Percentiles rank a stretch among this genome's conserved stretches.
Conservation (phyloP, 257 asterid species). For the Ophiorrhiza pumila region DNA sequence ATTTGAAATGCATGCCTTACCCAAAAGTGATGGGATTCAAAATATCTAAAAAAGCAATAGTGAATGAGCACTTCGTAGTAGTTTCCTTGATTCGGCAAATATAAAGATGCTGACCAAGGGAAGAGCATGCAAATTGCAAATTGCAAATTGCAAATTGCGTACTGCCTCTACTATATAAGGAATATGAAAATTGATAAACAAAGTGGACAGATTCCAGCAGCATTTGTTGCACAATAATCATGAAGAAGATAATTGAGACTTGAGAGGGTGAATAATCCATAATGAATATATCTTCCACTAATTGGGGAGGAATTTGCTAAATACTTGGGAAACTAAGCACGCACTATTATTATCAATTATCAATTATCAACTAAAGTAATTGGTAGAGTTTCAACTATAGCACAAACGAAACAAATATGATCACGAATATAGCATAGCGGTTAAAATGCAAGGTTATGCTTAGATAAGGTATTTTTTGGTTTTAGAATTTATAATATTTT, state of each 20-base stretch:
- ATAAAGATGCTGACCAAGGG: conserved; percentile 4
- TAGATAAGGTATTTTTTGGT: too few relatives aligned
- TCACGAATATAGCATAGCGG: too few relatives aligned
- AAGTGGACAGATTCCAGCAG: background rate
- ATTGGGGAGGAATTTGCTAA: too few relatives aligned
- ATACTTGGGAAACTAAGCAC: too few relatives aligned
- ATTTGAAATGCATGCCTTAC: conserved; percentile 13
- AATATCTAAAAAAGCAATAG: background rate
- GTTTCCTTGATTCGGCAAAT: background rate
- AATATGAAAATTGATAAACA: conserved; percentile 1
- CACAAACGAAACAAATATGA: too few relatives aligned
- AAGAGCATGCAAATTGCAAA: background rate
- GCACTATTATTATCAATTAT: too few relatives aligned
- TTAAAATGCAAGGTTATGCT: too few relatives aligned
- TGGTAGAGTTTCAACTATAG: too few relatives aligned
- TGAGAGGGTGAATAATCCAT: background rate
- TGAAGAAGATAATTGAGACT: background rate
- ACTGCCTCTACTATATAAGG: background rate
- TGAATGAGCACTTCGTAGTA: background rate
- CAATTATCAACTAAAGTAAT: too few relatives aligned
- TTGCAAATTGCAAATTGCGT: conserved; percentile 12
- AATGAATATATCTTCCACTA: too few relatives aligned
- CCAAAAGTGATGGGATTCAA: conserved; percentile 2
- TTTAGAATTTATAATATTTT: too few relatives aligned
- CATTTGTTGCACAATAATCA: background rate